These are phyloP conservation scores for Trichoderma sp. DNA, from an alignment of 2,329 filamentous ascomycete genomes.

Conservation along the genomic window DNA sequence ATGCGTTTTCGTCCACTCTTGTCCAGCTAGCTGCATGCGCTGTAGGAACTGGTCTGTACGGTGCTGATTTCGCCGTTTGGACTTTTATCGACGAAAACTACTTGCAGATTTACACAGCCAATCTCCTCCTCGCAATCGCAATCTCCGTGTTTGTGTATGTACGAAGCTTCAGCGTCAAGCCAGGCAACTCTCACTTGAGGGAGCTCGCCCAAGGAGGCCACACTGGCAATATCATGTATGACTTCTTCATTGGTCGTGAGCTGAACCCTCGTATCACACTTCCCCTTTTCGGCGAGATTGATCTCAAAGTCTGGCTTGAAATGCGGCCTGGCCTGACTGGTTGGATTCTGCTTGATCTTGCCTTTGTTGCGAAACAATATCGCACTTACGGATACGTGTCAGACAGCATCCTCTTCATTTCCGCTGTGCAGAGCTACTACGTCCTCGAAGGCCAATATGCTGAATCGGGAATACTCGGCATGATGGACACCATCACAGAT, in stretches of 20 bases:
- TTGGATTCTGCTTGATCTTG: constrained; percentile 79
- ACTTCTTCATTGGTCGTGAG: constrained; percentile 95
- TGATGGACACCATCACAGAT: constrained; percentile 88
- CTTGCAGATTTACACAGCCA: constrained; percentile 77
- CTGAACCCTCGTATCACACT: constrained; percentile 81
- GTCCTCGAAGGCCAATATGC: constrained; percentile 80
- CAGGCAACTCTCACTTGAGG: constrained; percentile 67
- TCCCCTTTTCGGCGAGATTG: constrained; percentile 77
- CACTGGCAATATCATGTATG: constrained; percentile 81
- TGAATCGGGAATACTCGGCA: constrained; percentile 82
- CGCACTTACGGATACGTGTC: constrained; percentile 76
- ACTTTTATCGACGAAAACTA: constrained; percentile 89
- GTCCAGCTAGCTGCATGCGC: constrained; percentile 67
- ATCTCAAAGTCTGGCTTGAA: constrained; percentile 86
- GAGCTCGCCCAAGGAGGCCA: constrained; percentile 78
- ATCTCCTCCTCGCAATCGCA: constrained; percentile 70
- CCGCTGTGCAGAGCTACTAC: constrained; percentile 74
- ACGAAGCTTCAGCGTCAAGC: constrained; percentile 73
- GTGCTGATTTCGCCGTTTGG: constrained; percentile 81
- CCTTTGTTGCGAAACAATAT: constrained; percentile 85
- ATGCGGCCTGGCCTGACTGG: constrained; percentile 83
- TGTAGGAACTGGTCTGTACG: constrained; percentile 71
- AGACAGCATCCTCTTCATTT: constrained; percentile 78
- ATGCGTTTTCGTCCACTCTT: constrained; percentile 69
- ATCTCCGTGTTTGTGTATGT: constrained; percentile 77